Evolutionary conservation across 2,329 filamentous ascomycete species (phyloP).

Genomic region (Metarhizium robertsii): DNA sequence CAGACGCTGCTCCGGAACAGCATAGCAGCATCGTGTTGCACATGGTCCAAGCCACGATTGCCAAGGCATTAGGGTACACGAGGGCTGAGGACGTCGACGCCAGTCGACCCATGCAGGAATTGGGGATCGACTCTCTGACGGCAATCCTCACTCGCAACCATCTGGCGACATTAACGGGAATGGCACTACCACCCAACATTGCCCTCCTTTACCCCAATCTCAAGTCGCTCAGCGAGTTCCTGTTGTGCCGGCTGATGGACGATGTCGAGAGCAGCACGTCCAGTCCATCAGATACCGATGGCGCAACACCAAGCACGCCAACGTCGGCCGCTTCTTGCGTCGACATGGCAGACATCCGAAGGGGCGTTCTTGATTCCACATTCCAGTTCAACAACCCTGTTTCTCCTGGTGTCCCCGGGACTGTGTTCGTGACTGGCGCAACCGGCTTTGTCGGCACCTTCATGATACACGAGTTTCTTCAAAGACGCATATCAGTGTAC

Average conservation of each 20-base stretch:
- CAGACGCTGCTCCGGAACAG: too few species aligned
- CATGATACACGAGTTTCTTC: not conserved
- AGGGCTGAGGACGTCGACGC: too few species aligned
- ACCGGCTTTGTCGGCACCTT: not conserved
- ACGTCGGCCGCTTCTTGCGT: not conserved
- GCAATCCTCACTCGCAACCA: too few species aligned
- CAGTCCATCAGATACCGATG: not conserved
- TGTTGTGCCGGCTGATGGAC: not conserved
- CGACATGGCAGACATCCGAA: not conserved
- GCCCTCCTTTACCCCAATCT: too few species aligned
- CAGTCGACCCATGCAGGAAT: too few species aligned
- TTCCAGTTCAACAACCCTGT: not conserved
- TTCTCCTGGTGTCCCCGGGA: not conserved
- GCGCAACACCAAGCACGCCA: not conserved
- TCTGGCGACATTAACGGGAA: too few species aligned
- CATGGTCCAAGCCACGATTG: too few species aligned
- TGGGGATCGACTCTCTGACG: too few species aligned
- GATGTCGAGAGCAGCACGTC: not conserved
- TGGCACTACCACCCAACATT: too few species aligned
- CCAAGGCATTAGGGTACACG: too few species aligned
- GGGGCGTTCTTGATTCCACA: not conserved
- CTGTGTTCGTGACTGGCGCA: not conserved
- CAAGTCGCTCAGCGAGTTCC: not conserved
- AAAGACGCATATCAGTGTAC: not conserved
- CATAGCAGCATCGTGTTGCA: too few species aligned